Evolutionary conservation across 2,329 filamentous ascomycete genomes (phyloP), one percentile per base, ranked within the genome.

Genomic region (Calonectria pteridis): DNA sequence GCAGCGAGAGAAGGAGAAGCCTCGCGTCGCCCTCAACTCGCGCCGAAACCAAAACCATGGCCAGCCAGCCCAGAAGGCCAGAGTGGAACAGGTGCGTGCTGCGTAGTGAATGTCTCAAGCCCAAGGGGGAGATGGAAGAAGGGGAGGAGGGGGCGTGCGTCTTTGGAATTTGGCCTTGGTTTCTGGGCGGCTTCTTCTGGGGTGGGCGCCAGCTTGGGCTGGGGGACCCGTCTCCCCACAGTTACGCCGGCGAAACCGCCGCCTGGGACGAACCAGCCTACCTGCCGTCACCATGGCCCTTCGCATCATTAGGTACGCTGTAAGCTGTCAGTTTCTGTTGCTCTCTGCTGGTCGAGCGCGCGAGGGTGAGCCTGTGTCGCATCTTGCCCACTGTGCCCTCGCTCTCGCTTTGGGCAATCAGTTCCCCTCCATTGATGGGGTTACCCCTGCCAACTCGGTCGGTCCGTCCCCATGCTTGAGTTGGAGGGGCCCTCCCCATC

Each of bases 201-300:
- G 71, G 55, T 69, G 67, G 70, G 65, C 70, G 64, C 70, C 64
- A 58, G 43, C 55, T 53, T 72, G 64, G 65, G 53, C 69, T 69
- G 67, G 67, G 66, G 49, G 70, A 35, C 71, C 65, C 53, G 71
- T 65, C 73, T 75, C 87, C 86, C 88, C 88, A 90, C 89, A 88
- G 89, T 90, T 89, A 86, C 84, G 87, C 89, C 89, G 89, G 88
- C 84, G 83, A 90, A 88, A 89, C 83, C 87, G 88, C 89, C 89
- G 88, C 84, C 82, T 83, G 79, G 80, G 83, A 82, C 83, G 83
- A 84, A 84, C 83, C 84, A 84, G 80, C 69, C 67, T 68, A 67
- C 74, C 69, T 73, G 31, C 73, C 72, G 73, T 74, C 72, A 73
- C 65, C 59, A 62, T 62, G 66, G 67, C 73, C 72, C 69, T 75